Conservation (phyloP, 495 filamentous ascomycete species). For the Podospora conica region DNA sequence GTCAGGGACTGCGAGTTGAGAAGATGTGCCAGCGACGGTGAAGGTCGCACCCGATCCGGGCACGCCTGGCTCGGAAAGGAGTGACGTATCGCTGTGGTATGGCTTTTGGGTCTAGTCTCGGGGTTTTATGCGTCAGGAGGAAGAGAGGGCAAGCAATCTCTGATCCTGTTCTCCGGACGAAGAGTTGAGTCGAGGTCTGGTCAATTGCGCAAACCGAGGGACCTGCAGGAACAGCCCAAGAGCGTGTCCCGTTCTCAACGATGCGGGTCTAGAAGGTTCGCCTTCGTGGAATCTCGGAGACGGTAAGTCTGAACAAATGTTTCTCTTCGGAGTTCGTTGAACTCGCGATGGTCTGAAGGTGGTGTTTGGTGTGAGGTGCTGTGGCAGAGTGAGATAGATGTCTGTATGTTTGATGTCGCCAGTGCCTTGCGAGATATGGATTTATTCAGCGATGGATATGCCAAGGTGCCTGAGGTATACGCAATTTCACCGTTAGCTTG, state of each 20-base stretch:
- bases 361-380: not conserved
- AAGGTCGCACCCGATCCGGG: not conserved
- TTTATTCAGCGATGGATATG: not conserved
- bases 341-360: not conserved
- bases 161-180: not conserved
- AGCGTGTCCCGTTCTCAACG: not conserved
- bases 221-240: not conserved
- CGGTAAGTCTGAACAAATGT: not conserved
- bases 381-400: not conserved
- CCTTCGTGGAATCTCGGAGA: not conserved
- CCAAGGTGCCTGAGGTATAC: not conserved
- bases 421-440: not conserved
- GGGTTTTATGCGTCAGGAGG: not conserved
- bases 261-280: not conserved
- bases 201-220: not conserved
- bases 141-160: not conserved
- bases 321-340: not conserved
- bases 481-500: not conserved
- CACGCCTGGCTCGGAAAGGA: not conserved
- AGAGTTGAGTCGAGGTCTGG: not conserved
- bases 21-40: not conserved
- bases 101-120: not conserved
- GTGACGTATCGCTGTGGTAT: not conserved
- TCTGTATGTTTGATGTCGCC: not conserved
- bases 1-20: not conserved